phyloP scores from a whole-genome alignment of 2,329 filamentous ascomycete species.

The Colletotrichum tropicale region DNA sequence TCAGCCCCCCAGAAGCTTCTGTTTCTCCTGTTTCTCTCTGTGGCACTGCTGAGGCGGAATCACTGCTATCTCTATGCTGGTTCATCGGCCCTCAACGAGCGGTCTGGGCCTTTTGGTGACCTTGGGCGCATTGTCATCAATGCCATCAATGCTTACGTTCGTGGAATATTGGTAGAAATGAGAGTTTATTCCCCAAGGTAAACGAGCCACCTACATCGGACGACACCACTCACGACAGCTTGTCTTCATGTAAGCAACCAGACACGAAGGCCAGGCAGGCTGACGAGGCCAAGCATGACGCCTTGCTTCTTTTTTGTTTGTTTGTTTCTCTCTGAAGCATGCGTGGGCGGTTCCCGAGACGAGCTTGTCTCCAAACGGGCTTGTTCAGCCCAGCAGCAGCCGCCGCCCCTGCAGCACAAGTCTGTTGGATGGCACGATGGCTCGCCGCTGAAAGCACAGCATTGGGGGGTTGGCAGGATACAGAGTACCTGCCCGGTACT shows the following conservation, averaged over 20 bases:
- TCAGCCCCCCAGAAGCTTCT: conserved; percentile 6
- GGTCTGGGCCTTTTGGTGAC: background rate
- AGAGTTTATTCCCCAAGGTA: background rate
- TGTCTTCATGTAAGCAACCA: background rate
- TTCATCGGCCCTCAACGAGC: background rate
- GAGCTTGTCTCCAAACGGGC: conserved; percentile 1
- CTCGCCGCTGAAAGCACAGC: background rate
- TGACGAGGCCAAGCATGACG: background rate
- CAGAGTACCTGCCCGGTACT: background rate
- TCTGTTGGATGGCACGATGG: conserved; percentile 7
- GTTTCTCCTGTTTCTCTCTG: background rate
- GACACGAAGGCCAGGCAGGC: background rate
- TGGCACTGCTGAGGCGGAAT: background rate
- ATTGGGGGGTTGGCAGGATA: background rate
- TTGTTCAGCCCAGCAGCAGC: conserved; percentile 6
- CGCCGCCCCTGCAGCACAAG: conserved; percentile 11
- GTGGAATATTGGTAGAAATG: background rate
- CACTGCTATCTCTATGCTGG: background rate
- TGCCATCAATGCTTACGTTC: background rate
- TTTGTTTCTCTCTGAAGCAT: background rate
- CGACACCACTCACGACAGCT: background rate
- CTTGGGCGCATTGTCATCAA: background rate
- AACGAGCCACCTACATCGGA: background rate
- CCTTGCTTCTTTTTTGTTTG: background rate
- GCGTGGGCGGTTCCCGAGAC: conserved; percentile 9